A percentile compares a stretch with the other conserved stretches of the same genome.
These are phyloP conservation scores for Trichoderma breve DNA, from an alignment of 2,329 filamentous ascomycete genomes.

Conservation along the genomic window DNA sequence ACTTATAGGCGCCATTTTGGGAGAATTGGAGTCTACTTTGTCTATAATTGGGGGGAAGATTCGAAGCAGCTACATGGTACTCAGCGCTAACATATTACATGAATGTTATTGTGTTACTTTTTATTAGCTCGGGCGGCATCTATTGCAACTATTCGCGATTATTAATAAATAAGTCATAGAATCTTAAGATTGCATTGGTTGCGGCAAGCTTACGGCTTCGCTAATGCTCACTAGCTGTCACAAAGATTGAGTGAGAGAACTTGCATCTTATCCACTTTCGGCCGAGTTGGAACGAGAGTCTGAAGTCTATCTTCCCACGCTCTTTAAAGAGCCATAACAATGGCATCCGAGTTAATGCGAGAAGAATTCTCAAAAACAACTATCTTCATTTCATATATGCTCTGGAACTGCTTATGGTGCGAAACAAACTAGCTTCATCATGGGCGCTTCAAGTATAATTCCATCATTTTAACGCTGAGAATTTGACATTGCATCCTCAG, in stretches of 20 bases:
- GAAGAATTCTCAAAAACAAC: neutral
- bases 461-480: neutral
- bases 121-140: neutral
- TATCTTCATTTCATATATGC: neutral
- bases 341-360: neutral
- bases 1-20: neutral
- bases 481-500: neutral
- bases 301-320: neutral
- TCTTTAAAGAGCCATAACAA: neutral
- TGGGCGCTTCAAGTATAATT: neutral
- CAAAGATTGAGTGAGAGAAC: neutral
- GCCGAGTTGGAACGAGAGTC: neutral
- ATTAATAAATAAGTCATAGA: neutral
- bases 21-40: neutral
- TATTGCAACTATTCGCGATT: neutral
- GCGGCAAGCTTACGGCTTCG: neutral
- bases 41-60: neutral
- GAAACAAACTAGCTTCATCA: neutral
- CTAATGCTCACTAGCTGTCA: neutral
- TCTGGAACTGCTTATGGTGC: neutral
- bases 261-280: neutral
- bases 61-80: neutral
- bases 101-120: neutral
- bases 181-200: neutral
- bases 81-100: neutral